Evolutionary conservation across 2,329 filamentous ascomycete species (phyloP).

Genomic region (Phaeosphaeriaceae sp.): DNA sequence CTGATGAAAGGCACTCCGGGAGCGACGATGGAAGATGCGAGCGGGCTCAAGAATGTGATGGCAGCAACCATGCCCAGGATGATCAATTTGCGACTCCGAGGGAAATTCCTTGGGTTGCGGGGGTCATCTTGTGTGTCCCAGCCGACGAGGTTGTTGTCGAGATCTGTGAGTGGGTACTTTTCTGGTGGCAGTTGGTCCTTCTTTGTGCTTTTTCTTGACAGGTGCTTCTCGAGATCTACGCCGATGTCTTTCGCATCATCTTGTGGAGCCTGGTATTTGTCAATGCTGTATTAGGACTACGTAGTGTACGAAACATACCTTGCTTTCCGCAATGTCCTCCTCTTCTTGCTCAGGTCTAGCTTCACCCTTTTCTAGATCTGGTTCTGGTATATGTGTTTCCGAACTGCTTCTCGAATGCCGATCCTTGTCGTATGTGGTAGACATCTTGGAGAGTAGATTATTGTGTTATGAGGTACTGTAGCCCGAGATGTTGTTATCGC

Average conservation of each 20-base stretch:
- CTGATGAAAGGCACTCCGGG: conserved; percentile 42
- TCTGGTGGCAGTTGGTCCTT: conserved; percentile 36
- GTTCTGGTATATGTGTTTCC: conserved; percentile 15
- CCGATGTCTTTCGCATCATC: conserved; percentile 23
- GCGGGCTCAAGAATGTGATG: conserved; percentile 44
- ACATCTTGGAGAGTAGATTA: conserved; percentile 21
- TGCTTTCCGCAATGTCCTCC: conserved; percentile 1
- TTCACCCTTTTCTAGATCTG: conserved; percentile 26
- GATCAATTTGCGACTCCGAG: conserved; percentile 33
- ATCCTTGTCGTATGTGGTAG: conserved; percentile 19
- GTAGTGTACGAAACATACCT: background rate
- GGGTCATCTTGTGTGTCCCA: conserved; percentile 47
- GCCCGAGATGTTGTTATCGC: background rate
- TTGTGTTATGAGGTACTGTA: background rate
- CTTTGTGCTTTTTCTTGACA: conserved; percentile 38
- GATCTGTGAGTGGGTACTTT: conserved; percentile 40
- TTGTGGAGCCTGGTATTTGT: conserved; percentile 13
- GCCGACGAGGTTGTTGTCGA: conserved; percentile 43
- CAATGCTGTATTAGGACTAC: background rate
- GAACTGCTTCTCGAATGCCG: conserved; percentile 32
- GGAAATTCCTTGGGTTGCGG: conserved; percentile 42
- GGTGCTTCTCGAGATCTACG: conserved; percentile 38
- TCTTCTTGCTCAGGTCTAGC: conserved; percentile 12
- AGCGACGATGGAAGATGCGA: conserved; percentile 47
- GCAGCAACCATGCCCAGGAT: conserved; percentile 35